phyloP scores from a whole-genome alignment of 768 basidiomycete genomes.

The Amyloporia xantha region DNA sequence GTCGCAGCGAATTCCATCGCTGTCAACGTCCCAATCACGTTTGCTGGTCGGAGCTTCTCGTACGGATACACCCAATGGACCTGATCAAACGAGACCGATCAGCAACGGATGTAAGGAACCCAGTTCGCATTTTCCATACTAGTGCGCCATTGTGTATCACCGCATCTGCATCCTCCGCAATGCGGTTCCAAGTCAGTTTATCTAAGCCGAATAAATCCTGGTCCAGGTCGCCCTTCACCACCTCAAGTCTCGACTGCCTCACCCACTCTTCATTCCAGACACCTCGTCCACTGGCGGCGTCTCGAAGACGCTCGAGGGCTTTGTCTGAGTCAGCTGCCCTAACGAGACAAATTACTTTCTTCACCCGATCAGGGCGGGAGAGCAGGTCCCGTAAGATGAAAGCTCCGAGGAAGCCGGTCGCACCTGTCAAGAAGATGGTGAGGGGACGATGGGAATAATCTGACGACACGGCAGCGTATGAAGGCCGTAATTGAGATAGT shows the following conservation, averaged over 20 bases:
- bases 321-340: slow-evolving; percentile 58
- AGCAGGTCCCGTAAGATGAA: slow-evolving; percentile 85
- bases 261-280: slow-evolving; percentile 91
- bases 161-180: slow-evolving; percentile 71
- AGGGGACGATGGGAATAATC: slow-evolving; percentile 48
- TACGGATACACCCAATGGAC: slow-evolving; percentile 99
- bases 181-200: slow-evolving; percentile 52
- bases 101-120: neutral
- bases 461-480: slow-evolving; percentile 56
- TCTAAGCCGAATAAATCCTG: slow-evolving; percentile 68
- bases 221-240: slow-evolving; percentile 80
- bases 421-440: slow-evolving; percentile 92
- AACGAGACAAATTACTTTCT: slow-evolving; percentile 90
- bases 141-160: slow-evolving; percentile 96
- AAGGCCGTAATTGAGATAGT: slow-evolving; percentile 44
- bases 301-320: slow-evolving; percentile 63
- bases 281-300: slow-evolving; percentile 68
- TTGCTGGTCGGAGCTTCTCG: slow-evolving; percentile 83
- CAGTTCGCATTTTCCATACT: slow-evolving; percentile 41
- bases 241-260: slow-evolving; percentile 56
- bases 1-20: slow-evolving; percentile 73
- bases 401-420: slow-evolving; percentile 94
- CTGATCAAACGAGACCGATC: slow-evolving; percentile 34
- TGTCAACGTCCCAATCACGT: slow-evolving; percentile 88
- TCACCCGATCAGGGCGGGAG: slow-evolving; percentile 48